phyloP scores from a whole-genome alignment of 202 grass and related monocot genomes.

The Carex sylvatica region DNA sequence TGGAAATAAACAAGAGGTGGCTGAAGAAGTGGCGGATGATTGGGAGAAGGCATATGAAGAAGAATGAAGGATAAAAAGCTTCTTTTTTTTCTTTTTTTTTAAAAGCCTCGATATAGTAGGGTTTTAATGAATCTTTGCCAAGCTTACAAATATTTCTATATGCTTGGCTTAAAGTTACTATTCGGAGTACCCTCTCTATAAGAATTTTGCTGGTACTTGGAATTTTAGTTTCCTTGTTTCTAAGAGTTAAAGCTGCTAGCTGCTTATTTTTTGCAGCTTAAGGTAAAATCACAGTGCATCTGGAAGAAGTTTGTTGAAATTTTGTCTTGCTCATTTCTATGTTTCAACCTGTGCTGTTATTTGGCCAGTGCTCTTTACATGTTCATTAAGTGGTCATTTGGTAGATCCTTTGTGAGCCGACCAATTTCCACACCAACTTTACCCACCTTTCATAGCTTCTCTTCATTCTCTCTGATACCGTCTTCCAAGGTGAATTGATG shows the following conservation, averaged over 20 bases:
- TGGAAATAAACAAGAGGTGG: constrained; percentile 27
- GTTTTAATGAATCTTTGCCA: neutral
- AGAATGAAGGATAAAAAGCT: constrained; percentile 26
- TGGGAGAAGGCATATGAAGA: constrained; percentile 82
- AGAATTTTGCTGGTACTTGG: constrained; percentile 8
- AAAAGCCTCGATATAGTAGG: neutral
- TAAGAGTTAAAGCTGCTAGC: neutral
- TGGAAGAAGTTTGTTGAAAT: neutral
- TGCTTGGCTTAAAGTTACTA: neutral
- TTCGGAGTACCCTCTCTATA: neutral
- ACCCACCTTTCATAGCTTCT: no score
- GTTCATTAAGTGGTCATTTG: neutral
- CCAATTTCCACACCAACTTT: no score
- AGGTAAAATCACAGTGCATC: neutral
- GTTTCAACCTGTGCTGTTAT: neutral
- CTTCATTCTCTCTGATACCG: no score
- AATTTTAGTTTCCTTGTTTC: constrained; percentile 4
- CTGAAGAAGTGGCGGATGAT: constrained; percentile 58
- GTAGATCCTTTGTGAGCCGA: neutral
- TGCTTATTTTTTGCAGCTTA: neutral
- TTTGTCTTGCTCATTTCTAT: neutral
- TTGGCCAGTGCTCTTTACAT: neutral
- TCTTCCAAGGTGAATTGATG: neutral
- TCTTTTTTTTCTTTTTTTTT: neutral
- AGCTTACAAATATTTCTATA: neutral